phyloP scores from a whole-genome alignment of 139 green algal species.

The Chlorella sp. region DNA sequence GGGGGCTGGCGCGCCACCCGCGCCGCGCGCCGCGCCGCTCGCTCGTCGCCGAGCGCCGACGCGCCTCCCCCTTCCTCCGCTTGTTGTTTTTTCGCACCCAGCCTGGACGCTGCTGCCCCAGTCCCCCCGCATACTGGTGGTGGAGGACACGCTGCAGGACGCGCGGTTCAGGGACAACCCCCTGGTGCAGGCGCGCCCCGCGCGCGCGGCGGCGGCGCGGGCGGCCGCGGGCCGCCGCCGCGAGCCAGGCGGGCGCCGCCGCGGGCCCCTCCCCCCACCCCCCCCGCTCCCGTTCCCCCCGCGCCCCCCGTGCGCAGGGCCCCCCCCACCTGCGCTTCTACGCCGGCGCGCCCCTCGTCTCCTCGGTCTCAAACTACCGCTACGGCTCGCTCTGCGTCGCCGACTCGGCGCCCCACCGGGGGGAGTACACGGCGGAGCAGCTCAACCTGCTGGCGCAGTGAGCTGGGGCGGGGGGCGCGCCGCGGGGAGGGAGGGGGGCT shows the following conservation, averaged over 20 bases:
- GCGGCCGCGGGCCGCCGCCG: too few relatives aligned
- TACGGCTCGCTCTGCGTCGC: conserved; percentile 81
- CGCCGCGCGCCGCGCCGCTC: too few relatives aligned
- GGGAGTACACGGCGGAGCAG: conserved; percentile 67
- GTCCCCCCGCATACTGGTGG: conserved; percentile 73
- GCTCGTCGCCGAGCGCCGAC: too few relatives aligned
- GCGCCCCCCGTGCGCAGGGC: conserved; percentile 47
- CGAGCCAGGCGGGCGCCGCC: too few relatives aligned
- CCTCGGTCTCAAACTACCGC: conserved; percentile 57
- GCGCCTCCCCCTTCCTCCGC: too few relatives aligned
- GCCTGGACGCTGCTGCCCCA: conserved; percentile 80
- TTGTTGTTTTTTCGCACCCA: too few relatives aligned
- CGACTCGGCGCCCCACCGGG: conserved; percentile 69
- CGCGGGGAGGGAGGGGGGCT: too few relatives aligned
- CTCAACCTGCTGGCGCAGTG: conserved; percentile 67
- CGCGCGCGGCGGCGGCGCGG: too few relatives aligned
- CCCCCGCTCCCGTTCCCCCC: too few relatives aligned
- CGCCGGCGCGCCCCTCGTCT: conserved; percentile 80
- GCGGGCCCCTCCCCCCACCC: too few relatives aligned
- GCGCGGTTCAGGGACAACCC: conserved; percentile 74
- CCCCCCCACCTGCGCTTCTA: conserved; percentile 85
- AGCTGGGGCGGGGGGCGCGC: neutral
- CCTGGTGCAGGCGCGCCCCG: too few relatives aligned
- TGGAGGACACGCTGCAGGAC: conserved; percentile 72
- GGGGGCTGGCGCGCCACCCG: too few relatives aligned